These are phyloP conservation scores for Exophiala bonariae DNA, from an alignment of 2,329 filamentous ascomycete species.

Conservation along the genomic window DNA sequence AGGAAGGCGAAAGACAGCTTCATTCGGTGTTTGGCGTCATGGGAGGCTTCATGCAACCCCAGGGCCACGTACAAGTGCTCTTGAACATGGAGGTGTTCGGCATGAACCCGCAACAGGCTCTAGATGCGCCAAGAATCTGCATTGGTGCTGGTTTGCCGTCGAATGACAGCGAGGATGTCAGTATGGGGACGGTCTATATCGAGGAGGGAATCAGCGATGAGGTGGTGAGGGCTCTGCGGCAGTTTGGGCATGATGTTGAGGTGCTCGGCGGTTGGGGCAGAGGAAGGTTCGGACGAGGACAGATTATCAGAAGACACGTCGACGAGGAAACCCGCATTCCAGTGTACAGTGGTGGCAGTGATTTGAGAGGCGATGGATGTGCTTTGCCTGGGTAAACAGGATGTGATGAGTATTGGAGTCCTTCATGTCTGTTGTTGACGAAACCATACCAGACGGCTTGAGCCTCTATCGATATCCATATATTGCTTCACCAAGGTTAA, in stretches of 20 bases:
- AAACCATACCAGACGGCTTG: background rate
- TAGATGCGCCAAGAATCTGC: constrained; percentile 89
- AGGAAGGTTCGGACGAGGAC: constrained; percentile 77
- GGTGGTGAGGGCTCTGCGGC: constrained; percentile 65
- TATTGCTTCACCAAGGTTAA: too few species aligned
- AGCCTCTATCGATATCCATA: background rate
- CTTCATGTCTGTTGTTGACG: background rate
- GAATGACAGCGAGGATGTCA: too few species aligned
- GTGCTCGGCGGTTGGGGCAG: constrained; percentile 66
- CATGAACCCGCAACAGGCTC: constrained; percentile 78
- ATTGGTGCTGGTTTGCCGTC: constrained; percentile 71
- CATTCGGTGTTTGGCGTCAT: constrained; percentile 93
- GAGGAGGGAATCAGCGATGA: constrained; percentile 78
- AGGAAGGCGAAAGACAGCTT: constrained; percentile 62
- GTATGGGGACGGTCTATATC: too few species aligned
- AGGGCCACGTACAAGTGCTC: constrained; percentile 91
- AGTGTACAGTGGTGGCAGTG: constrained; percentile 87
- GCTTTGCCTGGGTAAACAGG: constrained; percentile 51
- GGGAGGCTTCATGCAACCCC: constrained; percentile 98
- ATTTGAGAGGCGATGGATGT: constrained; percentile 79
- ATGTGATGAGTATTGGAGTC: too few species aligned
- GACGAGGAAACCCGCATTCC: constrained; percentile 65
- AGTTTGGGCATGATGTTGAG: constrained; percentile 71
- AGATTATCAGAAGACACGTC: constrained; percentile 76
- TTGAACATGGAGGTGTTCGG: constrained; percentile 84